Conservation (phyloP, 1,284 basidiomycete genomes). For the Phellopilus nigrolimitatus region DNA sequence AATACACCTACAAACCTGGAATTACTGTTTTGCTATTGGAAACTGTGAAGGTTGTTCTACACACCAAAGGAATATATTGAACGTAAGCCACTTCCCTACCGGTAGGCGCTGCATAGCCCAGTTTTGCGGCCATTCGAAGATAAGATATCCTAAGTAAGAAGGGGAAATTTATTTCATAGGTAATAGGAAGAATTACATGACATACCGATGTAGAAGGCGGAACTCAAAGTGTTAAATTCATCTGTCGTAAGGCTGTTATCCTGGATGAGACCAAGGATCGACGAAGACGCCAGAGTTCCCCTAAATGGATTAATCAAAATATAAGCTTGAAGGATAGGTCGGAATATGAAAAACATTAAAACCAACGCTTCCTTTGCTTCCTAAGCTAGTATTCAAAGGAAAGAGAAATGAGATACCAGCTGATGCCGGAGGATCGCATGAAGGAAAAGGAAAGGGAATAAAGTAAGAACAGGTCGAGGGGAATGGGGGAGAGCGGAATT, state of each 20-base stretch:
- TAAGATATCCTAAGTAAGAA: conserved; percentile 24
- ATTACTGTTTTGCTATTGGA: neutral
- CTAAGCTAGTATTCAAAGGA: no score
- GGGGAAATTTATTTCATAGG: neutral
- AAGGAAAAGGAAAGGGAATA: no score
- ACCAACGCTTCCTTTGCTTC: no score
- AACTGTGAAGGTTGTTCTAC: neutral
- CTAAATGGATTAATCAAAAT: conserved; percentile 16
- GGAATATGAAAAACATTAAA: no score
- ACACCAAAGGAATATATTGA: conserved; percentile 20
- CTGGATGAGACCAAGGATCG: conserved; percentile 27
- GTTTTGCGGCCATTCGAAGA: conserved; percentile 29
- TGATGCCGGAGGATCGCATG: no score
- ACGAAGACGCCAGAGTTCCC: conserved; percentile 25
- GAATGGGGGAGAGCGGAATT: neutral
- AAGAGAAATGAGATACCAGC: no score
- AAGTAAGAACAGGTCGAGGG: neutral
- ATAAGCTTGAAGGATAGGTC: no score
- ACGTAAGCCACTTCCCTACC: conserved; percentile 25
- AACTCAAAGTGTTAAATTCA: conserved; percentile 28
- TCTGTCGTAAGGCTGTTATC: conserved; percentile 27
- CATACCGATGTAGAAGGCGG: conserved; percentile 32
- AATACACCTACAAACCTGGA: conserved; percentile 7
- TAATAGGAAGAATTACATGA: neutral
- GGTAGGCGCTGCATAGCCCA: conserved; percentile 29